Evolutionary conservation across 169 alveolate species (phyloP), one percentile per base, ranked within the genome.

Genomic region (Cryptosporidium ubiquitum): DNA sequence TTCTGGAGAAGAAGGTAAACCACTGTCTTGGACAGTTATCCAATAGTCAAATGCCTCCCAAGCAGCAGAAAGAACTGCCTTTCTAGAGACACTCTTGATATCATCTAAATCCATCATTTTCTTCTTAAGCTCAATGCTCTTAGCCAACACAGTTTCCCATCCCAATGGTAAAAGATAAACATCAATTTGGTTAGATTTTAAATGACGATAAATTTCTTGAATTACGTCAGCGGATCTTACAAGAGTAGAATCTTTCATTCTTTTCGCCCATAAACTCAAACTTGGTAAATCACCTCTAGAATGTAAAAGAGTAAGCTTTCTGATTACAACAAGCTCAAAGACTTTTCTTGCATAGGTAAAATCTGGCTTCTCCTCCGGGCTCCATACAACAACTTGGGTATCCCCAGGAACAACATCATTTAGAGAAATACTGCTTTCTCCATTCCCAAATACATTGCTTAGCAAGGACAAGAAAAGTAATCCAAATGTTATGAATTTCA

Each of bases 31-130:
- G 18, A 79, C 5, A 39, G 66, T 29, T 12, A 64, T 42, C 89
- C 89, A 79, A 61, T 79, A 79, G 39, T 79, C 89, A 42, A 79
- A 79, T 35, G 89, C 89, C n/a, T 58, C 79, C 89, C 89, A 79
- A 12, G 89, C 89, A 20, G 68, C 89, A 33, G 60, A 29, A 61
- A 79, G 89, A 23, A 79, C 69, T 35, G 73, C 74, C 29, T 64
- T 61, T 64, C 79, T 79, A 3, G 89, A 39, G 23, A 64, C 31
- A 33, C 55, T 42, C 18, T 42, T 52, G 6, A 35, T 26, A 9
- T 79, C 66, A 20, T 66, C 66, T 42, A 79, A 47, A 9, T 39
- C 51, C 44, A 61, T 40, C 61, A 64, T 64, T 26, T 61, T 58
- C 31, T 64, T 47, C 35, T 29, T 79, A 14, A 79, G 75, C 55